Conservation (phyloP, 1,284 basidiomycete species). For the Peniophora sp. region DNA sequence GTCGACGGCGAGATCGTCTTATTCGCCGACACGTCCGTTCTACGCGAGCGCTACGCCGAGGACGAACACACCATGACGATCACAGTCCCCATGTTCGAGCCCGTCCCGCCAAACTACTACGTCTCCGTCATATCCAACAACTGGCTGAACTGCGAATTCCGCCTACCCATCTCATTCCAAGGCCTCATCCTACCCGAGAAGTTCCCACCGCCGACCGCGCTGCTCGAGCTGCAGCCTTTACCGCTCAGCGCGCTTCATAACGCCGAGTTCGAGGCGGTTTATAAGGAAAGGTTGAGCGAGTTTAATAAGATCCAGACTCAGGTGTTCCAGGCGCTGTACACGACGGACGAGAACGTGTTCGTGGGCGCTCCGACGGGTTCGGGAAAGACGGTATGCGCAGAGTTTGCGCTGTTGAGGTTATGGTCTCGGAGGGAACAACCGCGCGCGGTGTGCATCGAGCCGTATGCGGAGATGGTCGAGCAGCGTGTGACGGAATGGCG, state of each 20-base stretch:
- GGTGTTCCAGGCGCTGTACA: conserved; percentile 96
- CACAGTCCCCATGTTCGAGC: conserved; percentile 95
- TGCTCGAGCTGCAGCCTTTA: conserved; percentile 89
- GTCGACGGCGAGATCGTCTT: conserved; percentile 95
- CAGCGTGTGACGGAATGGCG: conserved; percentile 86
- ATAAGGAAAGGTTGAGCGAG: conserved; percentile 65
- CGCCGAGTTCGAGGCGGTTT: conserved; percentile 83
- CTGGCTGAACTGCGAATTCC: conserved; percentile 94
- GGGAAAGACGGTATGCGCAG: conserved; percentile 96
- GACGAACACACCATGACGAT: conserved; percentile 93
- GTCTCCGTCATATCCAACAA: conserved; percentile 92
- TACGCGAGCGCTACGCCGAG: conserved; percentile 86
- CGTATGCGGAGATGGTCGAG: conserved; percentile 96
- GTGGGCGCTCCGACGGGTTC: conserved; percentile 95
- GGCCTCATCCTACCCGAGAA: conserved; percentile 97
- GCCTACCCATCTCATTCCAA: conserved; percentile 91
- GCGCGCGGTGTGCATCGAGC: conserved; percentile 94
- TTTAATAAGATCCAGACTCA: conserved; percentile 99
- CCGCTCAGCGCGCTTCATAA: conserved; percentile 90
- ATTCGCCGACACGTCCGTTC: conserved; percentile 90
- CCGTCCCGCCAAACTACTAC: conserved; percentile 96
- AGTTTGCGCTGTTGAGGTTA: conserved; percentile 87
- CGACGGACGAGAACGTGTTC: conserved; percentile 93
- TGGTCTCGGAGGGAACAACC: conserved; percentile 83
- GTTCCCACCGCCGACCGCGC: conserved; percentile 88